These are phyloP conservation scores for Rubroboletus pulcherrimus DNA, from an alignment of 768 basidiomycete species.

Conservation along the genomic window DNA sequence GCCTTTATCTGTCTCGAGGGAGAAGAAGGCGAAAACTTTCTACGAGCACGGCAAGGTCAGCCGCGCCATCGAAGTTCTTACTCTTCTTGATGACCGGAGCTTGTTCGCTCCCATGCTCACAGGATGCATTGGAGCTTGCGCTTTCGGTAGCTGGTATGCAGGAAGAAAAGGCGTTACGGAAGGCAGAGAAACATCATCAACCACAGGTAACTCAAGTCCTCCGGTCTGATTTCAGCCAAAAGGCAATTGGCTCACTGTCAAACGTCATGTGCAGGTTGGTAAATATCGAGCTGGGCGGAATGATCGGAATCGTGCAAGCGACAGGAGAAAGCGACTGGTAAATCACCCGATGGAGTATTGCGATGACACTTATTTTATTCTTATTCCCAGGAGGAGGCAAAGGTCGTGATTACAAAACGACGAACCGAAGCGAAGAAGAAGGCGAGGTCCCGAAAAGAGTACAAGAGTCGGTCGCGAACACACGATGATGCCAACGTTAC, in stretches of 20 bases:
- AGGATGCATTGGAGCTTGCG: constrained; percentile 50
- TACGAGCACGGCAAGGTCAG: constrained; percentile 34
- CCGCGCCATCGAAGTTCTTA: constrained; percentile 8
- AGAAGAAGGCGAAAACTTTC: constrained; percentile 28
- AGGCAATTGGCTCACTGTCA: constrained; percentile 20
- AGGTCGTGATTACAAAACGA: constrained; percentile 35
- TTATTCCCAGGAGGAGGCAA: constrained; percentile 40
- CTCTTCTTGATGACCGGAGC: constrained; percentile 20
- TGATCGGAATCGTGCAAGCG: constrained; percentile 23
- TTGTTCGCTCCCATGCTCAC: constrained; percentile 14
- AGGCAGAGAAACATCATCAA: constrained; percentile 38
- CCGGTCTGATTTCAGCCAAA: constrained; percentile 10
- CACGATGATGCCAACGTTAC: constrained; percentile 9
- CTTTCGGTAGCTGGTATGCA: constrained; percentile 42
- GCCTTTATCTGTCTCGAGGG: constrained; percentile 22
- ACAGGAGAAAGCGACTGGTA: constrained; percentile 39
- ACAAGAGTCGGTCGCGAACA: constrained; percentile 11
- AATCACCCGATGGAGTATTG: constrained; percentile 16
- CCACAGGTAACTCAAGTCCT: constrained; percentile 32
- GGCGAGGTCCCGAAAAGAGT: constrained; percentile 30
- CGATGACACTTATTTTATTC: constrained; percentile 10
- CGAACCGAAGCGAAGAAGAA: constrained; percentile 39
- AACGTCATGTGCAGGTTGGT: constrained; percentile 20
- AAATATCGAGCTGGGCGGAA: constrained; percentile 28
- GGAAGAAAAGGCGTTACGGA: constrained; percentile 42